Base-by-base conservation (phyloP, 257 asterid genomes). In the Euphrasia confusa region DNA sequence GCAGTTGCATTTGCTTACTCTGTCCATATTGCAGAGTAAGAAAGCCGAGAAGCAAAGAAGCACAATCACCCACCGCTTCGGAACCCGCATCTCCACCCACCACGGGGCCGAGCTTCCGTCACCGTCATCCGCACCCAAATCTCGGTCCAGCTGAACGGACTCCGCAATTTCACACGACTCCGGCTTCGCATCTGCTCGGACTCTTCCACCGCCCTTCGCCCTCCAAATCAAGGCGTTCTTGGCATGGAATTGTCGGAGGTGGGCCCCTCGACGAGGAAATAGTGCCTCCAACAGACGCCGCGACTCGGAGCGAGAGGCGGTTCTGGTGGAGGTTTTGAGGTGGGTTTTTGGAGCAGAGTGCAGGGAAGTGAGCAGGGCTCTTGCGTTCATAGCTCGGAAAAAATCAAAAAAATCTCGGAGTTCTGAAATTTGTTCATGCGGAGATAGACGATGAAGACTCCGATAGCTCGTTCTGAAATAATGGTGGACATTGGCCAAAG, bases 1-100 rank as follows among this genome's bases (percentile, higher is more conserved):
- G 33, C 4, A 30, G 0, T 30, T 30, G 33, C 33, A 33, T 15
- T 40, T 28, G 63, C 79, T 85, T 74, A 89, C 97, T 81, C 97
- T 84, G 63, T 89, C 97, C 97, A 86, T 89, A 58, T 89, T 89
- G 86, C 95, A 89, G 5, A 89, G 94, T 33, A 89, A 81, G 69
- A 89, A 89, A 54, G 94, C 88, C 4, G 89, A 79, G 80, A 79
- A 89, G 74, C 97, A 89, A 50, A 89, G 91, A 7, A 89, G 63
- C 73, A 89, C 97, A 60, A 89, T 89, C 58, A 86, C 82, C 97
- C 97, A 86, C 67, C 95, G 91, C 68, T 77, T 86, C 1, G 95
- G 97, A 49, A 89, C 84, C 84, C 78, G 75, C 33, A 30, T 4
- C 33, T 4, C 33, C 21, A 81, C 81, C 95, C 84, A 79, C 96